Conservation (phyloP, 768 basidiomycete species). For the Boletus eberwhitei region DNA sequence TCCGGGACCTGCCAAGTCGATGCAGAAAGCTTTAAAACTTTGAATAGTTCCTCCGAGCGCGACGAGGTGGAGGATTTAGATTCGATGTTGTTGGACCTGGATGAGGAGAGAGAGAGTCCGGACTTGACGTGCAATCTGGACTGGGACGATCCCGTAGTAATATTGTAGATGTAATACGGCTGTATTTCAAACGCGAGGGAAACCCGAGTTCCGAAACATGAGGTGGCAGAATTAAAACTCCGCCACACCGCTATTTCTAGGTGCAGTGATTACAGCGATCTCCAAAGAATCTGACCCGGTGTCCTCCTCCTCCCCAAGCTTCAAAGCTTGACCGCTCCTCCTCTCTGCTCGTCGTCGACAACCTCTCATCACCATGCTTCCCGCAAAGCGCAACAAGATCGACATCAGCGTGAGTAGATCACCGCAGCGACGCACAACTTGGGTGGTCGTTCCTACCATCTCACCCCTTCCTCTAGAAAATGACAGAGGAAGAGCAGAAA, state of each 20-base stretch:
- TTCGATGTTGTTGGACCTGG: slow-evolving; percentile 16
- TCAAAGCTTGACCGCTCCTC: slow-evolving; percentile 26
- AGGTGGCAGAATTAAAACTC: slow-evolving; percentile 23
- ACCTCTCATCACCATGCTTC: slow-evolving; percentile 52
- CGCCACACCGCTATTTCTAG: slow-evolving; percentile 27
- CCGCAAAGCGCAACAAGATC: slow-evolving; percentile 84
- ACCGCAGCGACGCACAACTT: neutral
- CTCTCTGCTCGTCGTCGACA: slow-evolving; percentile 16
- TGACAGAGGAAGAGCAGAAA: slow-evolving; percentile 89
- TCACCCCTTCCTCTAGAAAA: slow-evolving; percentile 47
- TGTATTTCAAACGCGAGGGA: slow-evolving; percentile 19
- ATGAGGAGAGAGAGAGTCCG: slow-evolving; percentile 1
- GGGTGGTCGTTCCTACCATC: neutral
- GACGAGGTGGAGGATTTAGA: slow-evolving; percentile 13
- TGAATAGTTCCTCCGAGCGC: slow-evolving; percentile 3
- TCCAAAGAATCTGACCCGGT: slow-evolving; percentile 10
- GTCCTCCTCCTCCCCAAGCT: neutral
- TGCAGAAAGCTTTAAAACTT: slow-evolving; percentile 10
- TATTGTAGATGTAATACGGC: slow-evolving; percentile 3
- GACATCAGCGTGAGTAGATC: slow-evolving; percentile 77
- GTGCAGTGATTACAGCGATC: slow-evolving; percentile 17
- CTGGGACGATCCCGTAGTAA: neutral
- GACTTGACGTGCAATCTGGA: neutral
- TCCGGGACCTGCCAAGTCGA: neutral
- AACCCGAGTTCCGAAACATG: slow-evolving; percentile 32